These are phyloP conservation scores for Calonectria multiphialidica DNA, from an alignment of 2,329 filamentous ascomycete species.

Conservation along the genomic window DNA sequence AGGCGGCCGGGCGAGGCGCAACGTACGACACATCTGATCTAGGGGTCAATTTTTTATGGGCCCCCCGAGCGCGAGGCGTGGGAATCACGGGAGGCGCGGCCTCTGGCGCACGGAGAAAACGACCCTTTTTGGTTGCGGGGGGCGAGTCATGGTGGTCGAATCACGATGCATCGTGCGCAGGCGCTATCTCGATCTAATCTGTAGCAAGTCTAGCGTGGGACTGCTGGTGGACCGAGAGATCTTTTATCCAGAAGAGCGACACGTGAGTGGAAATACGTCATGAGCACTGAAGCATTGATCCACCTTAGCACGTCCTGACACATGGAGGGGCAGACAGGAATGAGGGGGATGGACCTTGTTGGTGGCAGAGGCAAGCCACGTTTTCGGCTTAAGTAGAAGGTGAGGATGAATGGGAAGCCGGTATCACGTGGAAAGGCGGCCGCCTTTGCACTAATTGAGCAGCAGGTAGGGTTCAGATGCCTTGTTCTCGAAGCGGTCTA, in stretches of 20 bases:
- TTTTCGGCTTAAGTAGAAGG: neutral
- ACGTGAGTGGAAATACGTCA: neutral
- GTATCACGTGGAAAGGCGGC: neutral
- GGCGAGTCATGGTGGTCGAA: neutral
- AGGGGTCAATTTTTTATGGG: neutral
- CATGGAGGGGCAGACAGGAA: neutral
- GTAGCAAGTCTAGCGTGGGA: neutral
- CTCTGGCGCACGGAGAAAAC: neutral
- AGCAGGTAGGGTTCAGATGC: neutral
- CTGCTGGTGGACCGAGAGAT: neutral
- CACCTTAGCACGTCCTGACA: neutral
- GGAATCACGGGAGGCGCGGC: neutral
- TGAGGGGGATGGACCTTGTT: no score
- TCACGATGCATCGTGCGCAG: neutral
- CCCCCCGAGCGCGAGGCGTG: neutral
- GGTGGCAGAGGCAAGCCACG: neutral
- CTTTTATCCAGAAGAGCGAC: slow-evolving; percentile 5
- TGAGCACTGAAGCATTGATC: neutral
- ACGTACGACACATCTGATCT: slow-evolving; percentile 4
- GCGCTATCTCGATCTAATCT: neutral
- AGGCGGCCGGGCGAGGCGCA: neutral
- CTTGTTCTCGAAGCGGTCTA: neutral
- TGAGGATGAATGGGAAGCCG: neutral
- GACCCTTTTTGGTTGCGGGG: neutral
- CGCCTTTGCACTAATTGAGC: neutral